Evolutionary conservation across 192 early-diverging fungal genomes (phyloP).

Genomic region (Umbelopsis vinacea): DNA sequence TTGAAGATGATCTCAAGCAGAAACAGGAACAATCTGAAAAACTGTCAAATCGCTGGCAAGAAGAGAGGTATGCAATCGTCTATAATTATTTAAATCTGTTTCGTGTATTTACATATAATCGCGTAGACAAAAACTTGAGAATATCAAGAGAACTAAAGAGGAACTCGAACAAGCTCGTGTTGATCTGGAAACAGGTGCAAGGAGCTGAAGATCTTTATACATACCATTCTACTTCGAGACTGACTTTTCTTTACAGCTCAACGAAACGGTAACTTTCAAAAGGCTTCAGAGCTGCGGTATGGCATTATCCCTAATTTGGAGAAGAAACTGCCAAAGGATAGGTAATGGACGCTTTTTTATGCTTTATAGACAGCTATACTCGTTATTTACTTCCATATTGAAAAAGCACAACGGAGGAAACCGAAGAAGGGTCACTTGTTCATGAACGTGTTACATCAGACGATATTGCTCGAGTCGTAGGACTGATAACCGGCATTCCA

Average conservation of each 20-base stretch:
- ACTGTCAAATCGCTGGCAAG: constrained; percentile 66
- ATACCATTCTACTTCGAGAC: not conserved
- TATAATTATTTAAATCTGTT: not conserved
- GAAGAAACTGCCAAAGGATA: constrained; percentile 61
- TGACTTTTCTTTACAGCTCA: constrained; percentile 49
- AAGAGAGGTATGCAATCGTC: constrained; percentile 54
- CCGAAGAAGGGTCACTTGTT: constrained; percentile 61
- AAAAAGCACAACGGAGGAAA: constrained; percentile 16
- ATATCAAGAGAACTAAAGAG: constrained; percentile 69
- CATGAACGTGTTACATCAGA: constrained; percentile 83
- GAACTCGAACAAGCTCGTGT: constrained; percentile 74
- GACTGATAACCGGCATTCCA: constrained; percentile 81
- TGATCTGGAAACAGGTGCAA: constrained; percentile 63
- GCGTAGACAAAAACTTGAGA: constrained; percentile 58
- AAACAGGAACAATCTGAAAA: constrained; percentile 64
- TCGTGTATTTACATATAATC: not conserved
- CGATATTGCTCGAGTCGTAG: constrained; percentile 75
- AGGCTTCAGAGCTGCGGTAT: constrained; percentile 78
- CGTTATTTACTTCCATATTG: not conserved
- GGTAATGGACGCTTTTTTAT: not conserved
- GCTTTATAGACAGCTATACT: not conserved
- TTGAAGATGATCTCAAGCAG: constrained; percentile 60
- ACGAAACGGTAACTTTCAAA: constrained; percentile 70
- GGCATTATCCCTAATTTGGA: constrained; percentile 78
- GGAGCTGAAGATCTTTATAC: not conserved